phyloP scores from a whole-genome alignment of 805 yeast genomes.

The Hanseniaspora guilliermondii region DNA sequence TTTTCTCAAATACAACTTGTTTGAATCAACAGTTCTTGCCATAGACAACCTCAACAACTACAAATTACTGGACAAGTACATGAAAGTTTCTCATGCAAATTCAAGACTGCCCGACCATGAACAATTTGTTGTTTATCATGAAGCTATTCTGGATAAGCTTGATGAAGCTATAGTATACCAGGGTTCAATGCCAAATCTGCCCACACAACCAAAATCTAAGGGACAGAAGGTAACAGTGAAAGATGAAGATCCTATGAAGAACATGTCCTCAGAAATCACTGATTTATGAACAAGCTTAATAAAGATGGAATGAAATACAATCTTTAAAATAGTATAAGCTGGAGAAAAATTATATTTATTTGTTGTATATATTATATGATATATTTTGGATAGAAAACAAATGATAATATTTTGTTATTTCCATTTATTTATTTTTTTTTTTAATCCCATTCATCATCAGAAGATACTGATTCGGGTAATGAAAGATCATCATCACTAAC shows the following conservation, averaged over 20 bases:
- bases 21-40: constrained; percentile 67
- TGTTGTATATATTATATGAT: not conserved
- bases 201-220: not conserved
- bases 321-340: not conserved
- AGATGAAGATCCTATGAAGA: constrained; percentile 7
- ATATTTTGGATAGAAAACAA: no score
- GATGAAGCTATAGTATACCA: constrained; percentile 21
- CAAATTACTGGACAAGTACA: constrained; percentile 35
- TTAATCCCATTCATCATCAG: constrained; percentile 18
- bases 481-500: constrained; percentile 25
- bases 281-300: not conserved
- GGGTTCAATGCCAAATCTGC: not conserved
- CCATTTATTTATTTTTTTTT: not conserved
- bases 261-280: not conserved
- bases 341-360: no score
- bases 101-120: constrained; percentile 37
- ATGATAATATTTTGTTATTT: no score
- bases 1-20: constrained; percentile 71
- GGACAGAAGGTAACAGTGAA: not conserved
- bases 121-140: constrained; percentile 39
- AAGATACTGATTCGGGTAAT: constrained; percentile 28
- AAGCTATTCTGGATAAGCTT: constrained; percentile 26
- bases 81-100: constrained; percentile 62
- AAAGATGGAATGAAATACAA: not conserved
- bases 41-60: constrained; percentile 78